phyloP scores from a whole-genome alignment of 2,329 filamentous ascomycete species.

The Fusarium beomiforme region DNA sequence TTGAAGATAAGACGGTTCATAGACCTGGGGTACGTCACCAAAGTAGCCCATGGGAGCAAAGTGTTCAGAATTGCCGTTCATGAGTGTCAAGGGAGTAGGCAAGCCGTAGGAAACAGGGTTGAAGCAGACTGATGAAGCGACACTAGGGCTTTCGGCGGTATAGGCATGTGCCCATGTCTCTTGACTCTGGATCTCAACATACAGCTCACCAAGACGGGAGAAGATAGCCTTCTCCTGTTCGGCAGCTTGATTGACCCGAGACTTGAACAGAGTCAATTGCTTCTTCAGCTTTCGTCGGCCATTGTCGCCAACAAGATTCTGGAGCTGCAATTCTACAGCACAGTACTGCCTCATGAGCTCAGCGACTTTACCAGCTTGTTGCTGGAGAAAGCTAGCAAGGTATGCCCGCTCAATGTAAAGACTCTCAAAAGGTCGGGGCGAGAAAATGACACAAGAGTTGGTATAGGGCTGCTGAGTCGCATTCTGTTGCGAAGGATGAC shows the following conservation, averaged over 20 bases:
- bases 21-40: neutral
- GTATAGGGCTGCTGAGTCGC: neutral
- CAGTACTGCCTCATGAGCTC: slow-evolving; percentile 54
- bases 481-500: neutral
- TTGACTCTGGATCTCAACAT: slow-evolving; percentile 58
- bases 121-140: slow-evolving; percentile 20
- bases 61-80: slow-evolving; percentile 44
- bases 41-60: slow-evolving; percentile 47
- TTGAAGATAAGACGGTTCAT: neutral
- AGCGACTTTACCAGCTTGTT: slow-evolving; percentile 50
- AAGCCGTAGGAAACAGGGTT: slow-evolving; percentile 23
- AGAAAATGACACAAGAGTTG: slow-evolving; percentile 41
- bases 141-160: slow-evolving; percentile 15
- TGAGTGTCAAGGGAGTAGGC: slow-evolving; percentile 32
- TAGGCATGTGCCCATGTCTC: slow-evolving; percentile 50
- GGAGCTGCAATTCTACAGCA: slow-evolving; percentile 48
- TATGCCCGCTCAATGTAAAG: slow-evolving; percentile 60
- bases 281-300: slow-evolving; percentile 51
- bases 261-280: slow-evolving; percentile 53
- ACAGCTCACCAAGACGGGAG: slow-evolving; percentile 59
- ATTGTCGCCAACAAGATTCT: slow-evolving; percentile 36
- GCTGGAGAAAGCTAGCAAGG: slow-evolving; percentile 54
- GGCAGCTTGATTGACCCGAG: slow-evolving; percentile 55
- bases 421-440: slow-evolving; percentile 53
- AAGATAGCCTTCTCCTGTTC: slow-evolving; percentile 59